Base-by-base conservation (phyloP, 2,329 filamentous ascomycete species). In the Didymella segeticola region DNA sequence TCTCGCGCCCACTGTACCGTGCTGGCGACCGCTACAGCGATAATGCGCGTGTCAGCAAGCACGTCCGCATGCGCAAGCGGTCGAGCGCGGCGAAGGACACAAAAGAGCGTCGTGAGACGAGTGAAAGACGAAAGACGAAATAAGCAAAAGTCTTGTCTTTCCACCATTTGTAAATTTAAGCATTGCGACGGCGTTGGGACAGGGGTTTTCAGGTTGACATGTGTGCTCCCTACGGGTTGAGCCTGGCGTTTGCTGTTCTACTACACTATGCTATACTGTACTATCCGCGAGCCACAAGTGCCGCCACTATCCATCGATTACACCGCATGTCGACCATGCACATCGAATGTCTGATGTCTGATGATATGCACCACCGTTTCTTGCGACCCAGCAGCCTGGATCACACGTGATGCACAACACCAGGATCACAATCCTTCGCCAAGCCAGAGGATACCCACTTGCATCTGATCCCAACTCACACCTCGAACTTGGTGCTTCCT, bases 171-270 rank as follows among this genome's bases (percentile, higher is more conserved):
- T 54, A 34, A 48, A 45, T 49, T 46, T 41, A 43, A 29, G 67
- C 67, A 73, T 71, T 68, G 69, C 66, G 62, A 64, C 27, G 70
- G 71, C 66, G 70, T 73, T 69, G 67, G 56, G n/a, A n/a, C n/a
- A n/a, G n/a, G n/a, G n/a, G n/a, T n/a, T n/a, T n/a, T n/a, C n/a
- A n/a, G n/a, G n/a, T n/a, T n/a, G n/a, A n/a, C n/a, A 45, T 46
- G 17, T 53, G 53, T 30, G 69, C 69, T 73, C 70, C 70, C 70
- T 63, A 33, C 53, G 61, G 70, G 71, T 74, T 57, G 71, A 74
- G 71, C 68, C 60, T 64, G 64, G 68, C 56, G 61, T 67, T 61
- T 10, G 2, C 5, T 14, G 6, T 31, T 41, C 8, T 30, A 54
- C 43, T 22, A 45, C 42, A 51, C 25, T 27, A 27, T 11, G 6